Base-by-base conservation (phyloP, 2,329 filamentous ascomycete genomes). In the Ilyonectria mors-panacis region DNA sequence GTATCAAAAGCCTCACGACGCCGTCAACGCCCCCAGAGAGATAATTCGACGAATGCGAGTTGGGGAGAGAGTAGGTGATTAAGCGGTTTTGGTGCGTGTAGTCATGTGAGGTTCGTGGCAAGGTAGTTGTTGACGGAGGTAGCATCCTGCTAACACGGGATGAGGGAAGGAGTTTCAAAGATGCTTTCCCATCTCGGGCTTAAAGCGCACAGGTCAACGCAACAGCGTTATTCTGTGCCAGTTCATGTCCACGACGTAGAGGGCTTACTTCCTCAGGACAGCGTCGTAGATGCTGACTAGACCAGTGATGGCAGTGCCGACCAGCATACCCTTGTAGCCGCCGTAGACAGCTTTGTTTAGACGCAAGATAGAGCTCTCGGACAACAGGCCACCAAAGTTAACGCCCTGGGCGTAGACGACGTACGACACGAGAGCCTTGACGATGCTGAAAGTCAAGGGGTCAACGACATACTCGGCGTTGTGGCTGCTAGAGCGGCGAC, bases 401-500 rank as follows among this genome's bases (percentile, higher is more conserved):
- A 88, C 86, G 37, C 88, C 89, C 78, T 92, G 89, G 10, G 87
- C 89, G 78, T 95, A 97, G 19, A 97, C 91, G 37, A 95, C 87
- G 80, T 93, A 97, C 8, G 93, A 91, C 66, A 95, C 81, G 61
- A 98, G 79, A 0, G 92, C 95, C 85, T 97, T 97, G 74, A 89
- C 89, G 64, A 98, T 91, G 83, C 95, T 97, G 83, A 97, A 99
- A 23, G 92, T 93, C 77, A 98, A 84, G 4, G 95, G 95, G 79
- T 99, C 96, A 70, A 95, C 90, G 6, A 86, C 83, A 70, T 91
- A 90, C 70, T 89, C 87, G 44, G 82, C 78, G 23, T 69, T 65
- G 51, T 79, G 75, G 59, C 79, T 72, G 45, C 78, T 78, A 58
- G 77, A 78, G 77, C 85, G 85, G 71, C 84, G 85, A 70, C 84